Evolutionary conservation across 352 stramenopile genomes (phyloP).

Genomic region (Pythium grandisporangium): DNA sequence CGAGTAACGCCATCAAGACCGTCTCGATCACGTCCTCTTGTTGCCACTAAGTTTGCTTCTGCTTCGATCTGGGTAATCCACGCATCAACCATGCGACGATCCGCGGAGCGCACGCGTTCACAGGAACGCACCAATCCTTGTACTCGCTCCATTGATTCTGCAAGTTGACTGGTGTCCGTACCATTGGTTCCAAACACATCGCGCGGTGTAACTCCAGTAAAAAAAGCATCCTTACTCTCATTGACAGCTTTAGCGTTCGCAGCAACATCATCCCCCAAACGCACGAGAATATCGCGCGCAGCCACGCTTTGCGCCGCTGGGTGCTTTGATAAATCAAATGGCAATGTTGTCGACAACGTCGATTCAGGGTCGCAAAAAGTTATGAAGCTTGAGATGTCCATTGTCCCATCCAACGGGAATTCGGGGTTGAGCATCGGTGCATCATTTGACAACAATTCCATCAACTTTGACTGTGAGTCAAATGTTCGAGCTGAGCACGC

Average conservation of each 20-base stretch:
- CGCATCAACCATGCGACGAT: conserved; percentile 41
- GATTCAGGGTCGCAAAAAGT: conserved; percentile 64
- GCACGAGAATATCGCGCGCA: conserved; percentile 90
- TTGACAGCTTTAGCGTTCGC: conserved; percentile 71
- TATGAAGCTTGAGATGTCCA: conserved; percentile 62
- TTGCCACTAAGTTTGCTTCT: conserved; percentile 39
- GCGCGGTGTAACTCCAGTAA: conserved; percentile 45
- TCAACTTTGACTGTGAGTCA: background rate
- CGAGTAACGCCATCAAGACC: too few relatives aligned
- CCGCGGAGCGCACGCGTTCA: conserved; percentile 31
- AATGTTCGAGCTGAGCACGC: conserved; percentile 62
- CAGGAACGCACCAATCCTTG: conserved; percentile 39
- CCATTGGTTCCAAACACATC: conserved; percentile 19
- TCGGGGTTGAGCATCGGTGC: conserved; percentile 48
- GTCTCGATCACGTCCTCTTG: too few relatives aligned
- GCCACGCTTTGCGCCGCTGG: conserved; percentile 88
- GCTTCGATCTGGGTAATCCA: conserved; percentile 43
- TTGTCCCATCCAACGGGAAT: conserved; percentile 56
- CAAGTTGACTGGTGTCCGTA: conserved; percentile 2
- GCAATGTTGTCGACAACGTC: conserved; percentile 42
- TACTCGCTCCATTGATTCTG: conserved; percentile 20
- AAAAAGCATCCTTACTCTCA: conserved; percentile 64
- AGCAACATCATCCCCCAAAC: conserved; percentile 90
- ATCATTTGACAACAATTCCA: too few relatives aligned
- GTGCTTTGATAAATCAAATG: conserved; percentile 91